Percentiles rank a stretch among this genome's conserved stretches.
These are phyloP conservation scores for Nigrograna mackinnonii DNA, from an alignment of 2,329 filamentous ascomycete genomes.

Conservation along the genomic window DNA sequence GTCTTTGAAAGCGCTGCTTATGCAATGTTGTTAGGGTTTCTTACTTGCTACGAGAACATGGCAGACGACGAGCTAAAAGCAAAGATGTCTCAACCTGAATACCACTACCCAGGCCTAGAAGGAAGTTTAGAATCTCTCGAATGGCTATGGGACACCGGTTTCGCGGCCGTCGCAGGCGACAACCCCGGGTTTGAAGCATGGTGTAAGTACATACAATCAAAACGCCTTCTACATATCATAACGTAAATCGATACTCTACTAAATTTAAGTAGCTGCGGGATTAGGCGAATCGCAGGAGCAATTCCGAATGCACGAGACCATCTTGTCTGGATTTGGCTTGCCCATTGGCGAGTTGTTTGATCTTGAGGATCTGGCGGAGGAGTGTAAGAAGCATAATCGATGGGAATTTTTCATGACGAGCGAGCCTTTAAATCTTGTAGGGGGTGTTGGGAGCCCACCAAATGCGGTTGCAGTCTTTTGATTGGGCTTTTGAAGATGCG, in stretches of 20 bases:
- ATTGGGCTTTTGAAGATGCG: too few species aligned
- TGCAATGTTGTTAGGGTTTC: background rate
- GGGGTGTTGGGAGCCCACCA: constrained; percentile 36
- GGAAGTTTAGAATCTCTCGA: constrained; percentile 14
- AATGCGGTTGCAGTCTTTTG: constrained; percentile 39
- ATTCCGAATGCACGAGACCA: constrained; percentile 34
- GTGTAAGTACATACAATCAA: constrained; percentile 5
- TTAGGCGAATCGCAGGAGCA: background rate
- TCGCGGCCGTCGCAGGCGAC: constrained; percentile 40
- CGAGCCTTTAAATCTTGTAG: constrained; percentile 46
- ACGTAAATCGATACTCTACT: background rate
- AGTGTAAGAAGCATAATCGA: constrained; percentile 37
- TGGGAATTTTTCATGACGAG: constrained; percentile 50
- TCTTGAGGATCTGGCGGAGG: constrained; percentile 43
- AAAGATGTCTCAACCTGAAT: background rate
- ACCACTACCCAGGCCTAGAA: constrained; percentile 8
- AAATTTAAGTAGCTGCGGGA: background rate
- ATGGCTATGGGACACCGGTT: constrained; percentile 29
- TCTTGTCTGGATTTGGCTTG: constrained; percentile 47
- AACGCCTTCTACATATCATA: background rate
- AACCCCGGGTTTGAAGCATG: constrained; percentile 36
- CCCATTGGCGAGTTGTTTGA: constrained; percentile 52
- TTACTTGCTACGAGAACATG: background rate
- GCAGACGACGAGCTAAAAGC: background rate
- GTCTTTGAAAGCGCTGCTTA: background rate